Evolutionary conservation across 2,329 filamentous ascomycete genomes (phyloP), one percentile per base, ranked within the genome.

Genomic region (Scorias spongiosa): DNA sequence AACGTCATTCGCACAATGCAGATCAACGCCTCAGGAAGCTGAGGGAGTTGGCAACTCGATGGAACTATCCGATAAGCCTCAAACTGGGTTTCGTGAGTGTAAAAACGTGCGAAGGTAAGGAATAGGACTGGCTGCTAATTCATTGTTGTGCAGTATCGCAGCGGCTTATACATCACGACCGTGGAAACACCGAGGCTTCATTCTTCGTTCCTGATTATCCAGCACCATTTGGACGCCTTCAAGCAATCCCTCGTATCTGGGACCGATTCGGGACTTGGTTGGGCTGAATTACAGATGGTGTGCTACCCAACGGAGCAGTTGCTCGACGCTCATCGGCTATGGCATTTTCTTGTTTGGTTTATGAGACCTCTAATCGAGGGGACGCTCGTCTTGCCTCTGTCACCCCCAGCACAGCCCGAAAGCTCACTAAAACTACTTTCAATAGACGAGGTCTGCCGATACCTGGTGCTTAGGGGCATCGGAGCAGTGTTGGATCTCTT

Each of bases 151-250:
- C 20, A 26, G 20, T 26, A 3, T 26, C 3, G 20, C 4, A 7
- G 7, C 7, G 7, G 20, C 20, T 26, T 26, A 3, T 3, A 4
- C 20, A 3, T 26, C 20, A 7, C 3, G 3, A 26, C 3, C 7
- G 20, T 26, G 20, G 20, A 3, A 26, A 4, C 7, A 26, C 11
- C 20, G 2, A 28, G 18, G 10, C 15, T 46, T 15, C 9, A 36
- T 9, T 42, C 41, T 7, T 14, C 43, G 1, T 30, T 46, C 10
- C 20, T 40, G 15, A 44, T 42, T 8, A 5, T 46, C 14, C 44
- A 46, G 34, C 41, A 46, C 26, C 43, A 46, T 26, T 39, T 46
- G 6, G 44, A 46, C 26, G 14, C 12, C 15, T 40, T 36, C 4
- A 36, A 36, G 32, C 32, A 36, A 3, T 36, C 32, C 32, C 32